These are phyloP conservation scores for Kalaharituber pfeilii DNA, from an alignment of 2,329 filamentous ascomycete genomes.

Conservation along the genomic window DNA sequence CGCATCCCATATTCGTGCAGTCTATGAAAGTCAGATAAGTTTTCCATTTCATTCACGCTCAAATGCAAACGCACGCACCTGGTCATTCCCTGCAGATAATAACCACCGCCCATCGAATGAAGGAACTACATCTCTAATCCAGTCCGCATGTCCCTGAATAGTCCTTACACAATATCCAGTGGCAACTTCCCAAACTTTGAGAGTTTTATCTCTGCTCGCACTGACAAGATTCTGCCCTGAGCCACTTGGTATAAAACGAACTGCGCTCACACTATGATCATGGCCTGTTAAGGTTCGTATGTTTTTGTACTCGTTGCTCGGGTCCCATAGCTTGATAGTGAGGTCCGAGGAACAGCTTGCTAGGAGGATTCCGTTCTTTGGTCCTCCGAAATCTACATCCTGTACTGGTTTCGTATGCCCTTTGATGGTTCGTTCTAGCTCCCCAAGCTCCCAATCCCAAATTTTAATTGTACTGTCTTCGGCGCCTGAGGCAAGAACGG, in stretches of 20 bases:
- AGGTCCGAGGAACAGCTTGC: constrained; percentile 76
- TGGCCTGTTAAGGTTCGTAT: constrained; percentile 80
- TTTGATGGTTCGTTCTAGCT: constrained; percentile 77
- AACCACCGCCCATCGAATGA: constrained; percentile 71
- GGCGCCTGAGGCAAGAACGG: constrained; percentile 72
- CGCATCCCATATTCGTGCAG: constrained; percentile 70
- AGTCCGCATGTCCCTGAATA: constrained; percentile 67
- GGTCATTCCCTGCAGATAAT: constrained; percentile 66
- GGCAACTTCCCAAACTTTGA: constrained; percentile 82
- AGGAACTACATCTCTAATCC: constrained; percentile 77
- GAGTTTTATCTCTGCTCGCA: constrained; percentile 66
- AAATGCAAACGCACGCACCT: constrained; percentile 24
- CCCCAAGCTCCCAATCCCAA: constrained; percentile 91
- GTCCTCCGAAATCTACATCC: constrained; percentile 80
- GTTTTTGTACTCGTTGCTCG: constrained; percentile 83
- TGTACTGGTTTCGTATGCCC: constrained; percentile 78
- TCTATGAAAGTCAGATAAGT: constrained; percentile 25
- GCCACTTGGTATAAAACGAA: constrained; percentile 73
- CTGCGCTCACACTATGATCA: constrained; percentile 76
- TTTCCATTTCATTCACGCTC: not conserved
- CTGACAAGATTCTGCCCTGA: constrained; percentile 69
- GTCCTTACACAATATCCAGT: constrained; percentile 87
- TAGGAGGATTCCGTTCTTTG: constrained; percentile 58
- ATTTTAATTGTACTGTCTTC: constrained; percentile 92
- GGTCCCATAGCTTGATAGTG: constrained; percentile 91